These are phyloP conservation scores for Pythium phragmitis DNA, from an alignment of 352 stramenopile species.

Conservation along the genomic window DNA sequence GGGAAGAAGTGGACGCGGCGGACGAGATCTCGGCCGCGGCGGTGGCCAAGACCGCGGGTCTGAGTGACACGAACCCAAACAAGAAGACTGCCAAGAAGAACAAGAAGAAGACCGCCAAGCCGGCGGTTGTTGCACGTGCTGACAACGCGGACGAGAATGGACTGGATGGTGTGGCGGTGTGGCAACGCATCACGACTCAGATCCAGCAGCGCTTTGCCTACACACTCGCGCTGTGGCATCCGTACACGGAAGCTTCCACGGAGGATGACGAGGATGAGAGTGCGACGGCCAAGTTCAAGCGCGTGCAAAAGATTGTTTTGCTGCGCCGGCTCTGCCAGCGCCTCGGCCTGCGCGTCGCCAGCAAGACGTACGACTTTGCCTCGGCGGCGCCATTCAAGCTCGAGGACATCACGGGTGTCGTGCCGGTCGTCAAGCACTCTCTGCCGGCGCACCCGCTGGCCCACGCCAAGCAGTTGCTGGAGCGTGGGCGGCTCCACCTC, in stretches of 20 bases:
- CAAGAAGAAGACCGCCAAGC: slow-evolving; percentile 34
- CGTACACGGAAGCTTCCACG: slow-evolving; percentile 23
- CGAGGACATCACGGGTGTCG: slow-evolving; percentile 90
- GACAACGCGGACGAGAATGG: slow-evolving; percentile 10
- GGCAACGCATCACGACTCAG: slow-evolving; percentile 56
- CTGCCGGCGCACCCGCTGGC: slow-evolving; percentile 72
- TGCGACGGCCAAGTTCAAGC: slow-evolving; percentile 31
- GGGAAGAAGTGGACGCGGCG: slow-evolving; percentile 22
- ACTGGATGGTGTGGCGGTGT: slow-evolving; percentile 50
- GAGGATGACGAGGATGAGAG: slow-evolving; percentile 30
- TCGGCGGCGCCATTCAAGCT: slow-evolving; percentile 80
- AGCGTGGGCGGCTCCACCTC: slow-evolving; percentile 86
- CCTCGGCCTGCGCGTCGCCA: slow-evolving; percentile 89
- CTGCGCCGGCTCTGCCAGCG: slow-evolving; percentile 93
- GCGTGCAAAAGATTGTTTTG: slow-evolving; percentile 77
- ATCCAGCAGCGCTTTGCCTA: slow-evolving; percentile 82
- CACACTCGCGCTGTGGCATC: slow-evolving; percentile 68
- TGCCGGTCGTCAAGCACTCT: slow-evolving; percentile 94
- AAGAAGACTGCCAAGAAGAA: slow-evolving; percentile 45
- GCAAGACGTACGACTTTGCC: slow-evolving; percentile 88
- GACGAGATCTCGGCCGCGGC: slow-evolving; percentile 17
- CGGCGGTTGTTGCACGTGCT: slow-evolving; percentile 2
- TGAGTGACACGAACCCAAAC: slow-evolving; percentile 38
- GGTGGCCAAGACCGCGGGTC: slow-evolving; percentile 17
- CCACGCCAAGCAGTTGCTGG: slow-evolving; percentile 84